Evolutionary conservation across 257 asterid genomes (phyloP).

Genomic region (Plantago major): DNA sequence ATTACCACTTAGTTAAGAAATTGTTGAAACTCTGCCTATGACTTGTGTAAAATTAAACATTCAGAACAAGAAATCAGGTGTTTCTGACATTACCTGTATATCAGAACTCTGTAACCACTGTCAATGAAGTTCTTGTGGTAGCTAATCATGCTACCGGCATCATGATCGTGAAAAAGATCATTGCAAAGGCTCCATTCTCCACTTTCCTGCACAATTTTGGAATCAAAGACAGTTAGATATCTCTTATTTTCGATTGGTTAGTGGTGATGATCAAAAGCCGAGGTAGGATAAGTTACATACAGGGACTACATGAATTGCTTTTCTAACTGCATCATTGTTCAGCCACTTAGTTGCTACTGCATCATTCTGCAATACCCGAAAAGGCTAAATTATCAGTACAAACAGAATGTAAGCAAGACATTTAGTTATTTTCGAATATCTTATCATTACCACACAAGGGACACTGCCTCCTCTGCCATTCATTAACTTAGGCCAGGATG

Average conservation of each 20-base stretch:
- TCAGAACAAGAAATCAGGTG: not conserved
- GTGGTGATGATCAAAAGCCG: not conserved
- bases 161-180: constrained; percentile 17
- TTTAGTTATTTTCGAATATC: not conserved
- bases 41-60: too few species aligned
- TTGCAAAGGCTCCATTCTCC: constrained; percentile 44
- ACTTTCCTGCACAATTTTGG: constrained; percentile 28
- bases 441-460: constrained; percentile 39
- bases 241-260: not conserved
- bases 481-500: constrained; percentile 45
- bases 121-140: constrained; percentile 46
- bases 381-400: not conserved
- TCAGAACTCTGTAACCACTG: constrained; percentile 45
- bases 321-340: constrained; percentile 38
- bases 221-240: not conserved
- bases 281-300: constrained; percentile 20
- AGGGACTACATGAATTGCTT: constrained; percentile 47
- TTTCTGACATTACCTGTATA: constrained; percentile 39
- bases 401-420: too few species aligned
- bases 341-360: constrained; percentile 44
- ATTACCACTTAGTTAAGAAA: not conserved
- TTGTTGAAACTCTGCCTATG: not conserved
- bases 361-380: constrained; percentile 31
- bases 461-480: constrained; percentile 7
- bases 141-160: constrained; percentile 52